Evolutionary conservation across 148 eudicot species (phyloP), one percentile per base, ranked within the genome.

Genomic region (Simmondsia chinensis): DNA sequence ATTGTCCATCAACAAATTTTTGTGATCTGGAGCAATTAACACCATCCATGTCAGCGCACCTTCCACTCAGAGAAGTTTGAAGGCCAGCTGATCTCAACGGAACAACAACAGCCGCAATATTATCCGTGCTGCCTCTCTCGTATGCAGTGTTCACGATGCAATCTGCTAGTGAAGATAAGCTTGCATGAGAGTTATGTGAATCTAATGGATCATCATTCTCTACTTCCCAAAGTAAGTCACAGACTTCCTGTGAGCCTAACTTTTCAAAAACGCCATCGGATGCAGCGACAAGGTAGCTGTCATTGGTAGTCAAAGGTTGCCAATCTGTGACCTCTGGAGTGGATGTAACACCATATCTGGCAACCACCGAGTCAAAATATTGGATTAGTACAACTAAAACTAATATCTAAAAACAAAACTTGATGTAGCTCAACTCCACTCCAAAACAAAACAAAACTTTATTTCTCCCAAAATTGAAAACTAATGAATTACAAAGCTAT

Each of bases 251-350:
- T 15, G 80, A 39, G 16, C 65, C 73, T 43, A 86, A 70, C 66
- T 71, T 73, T 57, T 91, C 95, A 57, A 91, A 76, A 70, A 91
- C 75, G 32, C 99, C 99, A 79, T 91, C 99, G 42, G 99, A 74
- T 42, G 89, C 96, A 56, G 86, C 89, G 43, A 91, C 72, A 48
- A 91, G 55, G 64, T 79, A 86, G 70, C 77, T 82, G 52, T 91
- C 99, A 56, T 77, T 91, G 61, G 44, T 66, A 49, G 72, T 54
- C 63, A 91, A 63, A 59, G 79, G 81, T 66, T 72, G 86, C 99
- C 99, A 91, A 54, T 75, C 99, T 54, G 88, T 79, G 59, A 91
- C 83, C 78, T 91, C 99, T 7, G 99, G 96, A 48, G 69, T 61
- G 40, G 99, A 71, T 66, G 78, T 72, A 56, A 91, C 99, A 13